phyloP scores from a whole-genome alignment of 2,329 filamentous ascomycete genomes.

The Curvularia verruculosa region DNA sequence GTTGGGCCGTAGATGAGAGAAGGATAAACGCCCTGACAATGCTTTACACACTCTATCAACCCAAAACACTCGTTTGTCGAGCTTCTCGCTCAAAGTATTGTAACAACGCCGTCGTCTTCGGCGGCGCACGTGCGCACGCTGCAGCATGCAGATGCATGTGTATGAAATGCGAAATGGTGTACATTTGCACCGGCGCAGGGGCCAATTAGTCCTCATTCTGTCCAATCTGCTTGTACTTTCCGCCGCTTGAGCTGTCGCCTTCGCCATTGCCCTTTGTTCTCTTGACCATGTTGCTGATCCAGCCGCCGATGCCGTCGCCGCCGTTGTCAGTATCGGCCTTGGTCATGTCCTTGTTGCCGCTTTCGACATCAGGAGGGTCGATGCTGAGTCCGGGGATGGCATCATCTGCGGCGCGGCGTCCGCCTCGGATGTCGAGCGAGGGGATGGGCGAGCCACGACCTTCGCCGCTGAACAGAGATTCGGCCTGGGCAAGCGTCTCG shows the following conservation, averaged over 20 bases:
- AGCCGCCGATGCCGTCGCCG: slow-evolving; percentile 68
- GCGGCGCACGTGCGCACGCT: slow-evolving; percentile 11
- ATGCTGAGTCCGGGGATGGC: slow-evolving; percentile 83
- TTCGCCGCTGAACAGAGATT: slow-evolving; percentile 73
- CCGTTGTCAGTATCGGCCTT: slow-evolving; percentile 38
- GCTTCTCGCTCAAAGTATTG: slow-evolving; percentile 30
- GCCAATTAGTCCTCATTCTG: slow-evolving; percentile 47
- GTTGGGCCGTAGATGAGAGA: slow-evolving; percentile 1
- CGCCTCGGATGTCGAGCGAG: slow-evolving; percentile 72
- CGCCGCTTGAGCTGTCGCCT: slow-evolving; percentile 52
- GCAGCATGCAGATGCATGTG: slow-evolving; percentile 25
- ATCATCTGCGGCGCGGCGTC: slow-evolving; percentile 54
- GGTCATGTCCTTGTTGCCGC: slow-evolving; percentile 57
- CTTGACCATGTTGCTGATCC: slow-evolving; percentile 71
- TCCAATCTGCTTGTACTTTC: slow-evolving; percentile 55
- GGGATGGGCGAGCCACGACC: slow-evolving; percentile 75
- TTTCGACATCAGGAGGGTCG: slow-evolving; percentile 71
- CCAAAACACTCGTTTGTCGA: slow-evolving; percentile 30
- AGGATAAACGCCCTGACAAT: slow-evolving; percentile 23
- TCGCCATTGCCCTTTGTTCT: slow-evolving; percentile 56
- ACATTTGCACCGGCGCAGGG: slow-evolving; percentile 8
- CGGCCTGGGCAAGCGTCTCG: slow-evolving; percentile 75
- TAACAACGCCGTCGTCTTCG: slow-evolving; percentile 28
- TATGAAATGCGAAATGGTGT: slow-evolving; percentile 26
- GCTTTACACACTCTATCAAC: slow-evolving; percentile 38